phyloP scores from a whole-genome alignment of 495 filamentous ascomycete genomes.

The Baudoinia panamericana region DNA sequence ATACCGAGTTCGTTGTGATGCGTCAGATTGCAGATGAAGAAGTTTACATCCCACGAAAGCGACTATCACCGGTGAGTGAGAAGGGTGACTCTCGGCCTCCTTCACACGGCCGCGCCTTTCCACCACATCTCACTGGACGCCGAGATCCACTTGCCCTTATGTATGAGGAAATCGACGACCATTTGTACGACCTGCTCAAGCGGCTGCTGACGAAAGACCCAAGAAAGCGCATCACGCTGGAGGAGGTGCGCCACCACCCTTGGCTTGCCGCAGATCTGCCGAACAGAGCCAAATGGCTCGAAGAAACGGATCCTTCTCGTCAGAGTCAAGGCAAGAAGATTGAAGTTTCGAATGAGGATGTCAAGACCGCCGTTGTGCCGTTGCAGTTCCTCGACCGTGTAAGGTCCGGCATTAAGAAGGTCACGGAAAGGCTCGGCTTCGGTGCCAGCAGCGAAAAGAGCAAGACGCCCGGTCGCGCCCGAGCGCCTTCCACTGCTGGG shows the following conservation, averaged over 20 bases:
- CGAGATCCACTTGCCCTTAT: constrained; percentile 54
- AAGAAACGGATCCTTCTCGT: constrained; percentile 77
- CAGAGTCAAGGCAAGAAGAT: constrained; percentile 79
- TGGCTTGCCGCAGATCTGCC: constrained; percentile 78
- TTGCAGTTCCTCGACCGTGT: constrained; percentile 73
- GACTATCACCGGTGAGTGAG: constrained; percentile 64
- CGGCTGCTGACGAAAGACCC: constrained; percentile 83
- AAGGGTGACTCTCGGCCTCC: constrained; percentile 29
- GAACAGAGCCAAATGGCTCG: constrained; percentile 68
- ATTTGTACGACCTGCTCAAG: constrained; percentile 66
- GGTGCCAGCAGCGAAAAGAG: constrained; percentile 11
- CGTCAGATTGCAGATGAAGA: constrained; percentile 79
- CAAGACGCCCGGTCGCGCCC: constrained; percentile 19
- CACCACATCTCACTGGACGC: constrained; percentile 35
- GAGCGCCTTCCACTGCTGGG: constrained; percentile 26
- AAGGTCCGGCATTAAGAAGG: constrained; percentile 48
- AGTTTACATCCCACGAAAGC: constrained; percentile 68
- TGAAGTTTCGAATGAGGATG: constrained; percentile 79
- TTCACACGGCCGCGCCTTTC: constrained; percentile 25
- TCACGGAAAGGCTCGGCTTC: constrained; percentile 24
- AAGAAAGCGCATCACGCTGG: constrained; percentile 68
- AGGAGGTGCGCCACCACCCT: constrained; percentile 90
- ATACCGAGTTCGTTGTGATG: constrained; percentile 84
- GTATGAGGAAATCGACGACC: constrained; percentile 75
- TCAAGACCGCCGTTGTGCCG: constrained; percentile 79